Percentiles rank a stretch among this genome's conserved stretches.
These are phyloP conservation scores for Hyaloscypha bicolor DNA, from an alignment of 495 filamentous ascomycete species.

Conservation along the genomic window DNA sequence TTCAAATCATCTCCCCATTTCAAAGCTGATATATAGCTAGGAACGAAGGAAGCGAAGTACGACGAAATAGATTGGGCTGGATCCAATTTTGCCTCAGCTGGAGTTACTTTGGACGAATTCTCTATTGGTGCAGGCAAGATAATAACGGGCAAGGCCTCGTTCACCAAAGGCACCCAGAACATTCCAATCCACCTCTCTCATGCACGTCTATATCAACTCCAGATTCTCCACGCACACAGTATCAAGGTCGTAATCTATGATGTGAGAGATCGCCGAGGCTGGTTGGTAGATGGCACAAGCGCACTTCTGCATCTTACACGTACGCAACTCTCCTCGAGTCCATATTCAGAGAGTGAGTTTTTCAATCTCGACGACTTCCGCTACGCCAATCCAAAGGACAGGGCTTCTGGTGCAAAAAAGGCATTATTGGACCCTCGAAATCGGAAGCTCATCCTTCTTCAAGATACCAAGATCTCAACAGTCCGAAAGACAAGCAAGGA, in stretches of 20 bases:
- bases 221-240: constrained; percentile 28
- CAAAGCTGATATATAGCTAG: background rate
- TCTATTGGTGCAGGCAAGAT: constrained; percentile 30
- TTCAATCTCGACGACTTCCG: constrained; percentile 24
- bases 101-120: constrained; percentile 25
- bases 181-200: constrained; percentile 18
- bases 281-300: constrained; percentile 38
- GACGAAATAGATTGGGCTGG: constrained; percentile 23
- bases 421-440: constrained; percentile 8
- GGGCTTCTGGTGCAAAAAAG: constrained; percentile 7
- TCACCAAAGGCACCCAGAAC: constrained; percentile 25
- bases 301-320: constrained; percentile 34
- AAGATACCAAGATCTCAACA: constrained; percentile 1
- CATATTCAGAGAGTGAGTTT: constrained; percentile 7
- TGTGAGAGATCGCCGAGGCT: constrained; percentile 35
- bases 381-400: constrained; percentile 6
- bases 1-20: too few species aligned
- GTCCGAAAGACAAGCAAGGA: background rate
- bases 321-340: constrained; percentile 24
- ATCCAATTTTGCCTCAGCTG: background rate
- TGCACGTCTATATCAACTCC: constrained; percentile 20
- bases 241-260: constrained; percentile 38
- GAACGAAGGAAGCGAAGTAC: constrained; percentile 12
- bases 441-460: constrained; percentile 1
- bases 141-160: constrained; percentile 18